phyloP scores from a whole-genome alignment of 257 asterid genomes.

The Gentiana macrophylla region DNA sequence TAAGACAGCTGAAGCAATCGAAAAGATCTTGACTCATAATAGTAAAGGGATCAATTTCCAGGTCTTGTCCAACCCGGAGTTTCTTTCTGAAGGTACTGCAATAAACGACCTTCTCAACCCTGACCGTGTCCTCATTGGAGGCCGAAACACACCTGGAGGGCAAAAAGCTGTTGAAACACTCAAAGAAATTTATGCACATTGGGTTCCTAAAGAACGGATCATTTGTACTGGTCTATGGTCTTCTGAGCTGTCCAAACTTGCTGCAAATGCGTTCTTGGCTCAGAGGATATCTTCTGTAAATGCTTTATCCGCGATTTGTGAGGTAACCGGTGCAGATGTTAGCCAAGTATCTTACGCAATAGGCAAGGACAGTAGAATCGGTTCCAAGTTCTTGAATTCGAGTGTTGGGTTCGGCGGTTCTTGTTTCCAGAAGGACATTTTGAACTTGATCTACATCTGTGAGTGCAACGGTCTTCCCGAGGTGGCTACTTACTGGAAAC shows the following conservation, averaged over 20 bases:
- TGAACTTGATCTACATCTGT: conserved; percentile 39
- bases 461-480: conserved; percentile 45
- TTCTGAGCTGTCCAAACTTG: conserved; percentile 56
- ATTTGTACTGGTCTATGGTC: conserved; percentile 53
- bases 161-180: conserved; percentile 34
- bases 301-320: conserved; percentile 37
- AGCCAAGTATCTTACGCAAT: conserved; percentile 30
- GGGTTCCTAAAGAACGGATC: conserved; percentile 53
- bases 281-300: conserved; percentile 53
- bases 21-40: conserved; percentile 44
- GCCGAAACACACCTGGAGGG: conserved; percentile 43
- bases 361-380: conserved; percentile 41
- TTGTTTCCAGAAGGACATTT: conserved; percentile 46
- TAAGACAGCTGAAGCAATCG: conserved; percentile 61
- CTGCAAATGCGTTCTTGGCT: conserved; percentile 66
- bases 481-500: conserved; percentile 46
- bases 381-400: conserved; percentile 41
- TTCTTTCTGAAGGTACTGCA: conserved; percentile 61
- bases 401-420: conserved; percentile 56
- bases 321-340: conserved; percentile 41
- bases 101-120: conserved; percentile 42
- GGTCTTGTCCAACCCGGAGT: conserved; percentile 51
- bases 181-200: conserved; percentile 41
- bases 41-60: conserved; percentile 46
- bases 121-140: conserved; percentile 55